Conservation (phyloP, 306 rosid species). For the Glycine soja region DNA sequence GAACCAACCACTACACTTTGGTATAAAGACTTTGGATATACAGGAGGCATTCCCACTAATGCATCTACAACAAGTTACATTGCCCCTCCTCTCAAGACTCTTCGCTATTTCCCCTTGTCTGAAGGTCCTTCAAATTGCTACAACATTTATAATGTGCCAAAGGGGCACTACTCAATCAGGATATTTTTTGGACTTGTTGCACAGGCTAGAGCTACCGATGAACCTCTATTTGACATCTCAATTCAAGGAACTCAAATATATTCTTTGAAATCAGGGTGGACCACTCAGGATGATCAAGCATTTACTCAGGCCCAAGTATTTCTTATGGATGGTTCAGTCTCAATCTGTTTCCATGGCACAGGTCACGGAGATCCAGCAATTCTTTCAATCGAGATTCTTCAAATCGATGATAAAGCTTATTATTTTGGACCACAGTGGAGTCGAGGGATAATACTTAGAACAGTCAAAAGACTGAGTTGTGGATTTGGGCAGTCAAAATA, state of each 20-base stretch:
- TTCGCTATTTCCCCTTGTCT: conserved; percentile 83
- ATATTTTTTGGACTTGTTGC: conserved; percentile 76
- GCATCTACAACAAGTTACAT: conserved; percentile 71
- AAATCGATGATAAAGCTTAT: conserved; percentile 76
- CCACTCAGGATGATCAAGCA: conserved; percentile 69
- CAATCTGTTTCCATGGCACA: conserved; percentile 92
- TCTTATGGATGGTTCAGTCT: conserved; percentile 73
- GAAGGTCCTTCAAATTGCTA: conserved; percentile 95
- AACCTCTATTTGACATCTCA: conserved; percentile 88
- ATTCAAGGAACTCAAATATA: conserved; percentile 82
- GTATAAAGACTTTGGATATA: conserved; percentile 89
- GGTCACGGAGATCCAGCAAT: conserved; percentile 99
- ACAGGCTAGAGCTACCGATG: conserved; percentile 59
- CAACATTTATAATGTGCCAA: conserved; percentile 70
- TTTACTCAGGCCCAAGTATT: conserved; percentile 78
- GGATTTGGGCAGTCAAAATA: conserved; percentile 80
- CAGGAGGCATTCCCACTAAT: conserved; percentile 89
- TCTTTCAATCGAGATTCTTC: conserved; percentile 94
- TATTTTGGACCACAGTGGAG: conserved; percentile 62
- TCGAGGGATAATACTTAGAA: conserved; percentile 71
- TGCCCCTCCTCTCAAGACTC: conserved; percentile 76
- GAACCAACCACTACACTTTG: conserved; percentile 76
- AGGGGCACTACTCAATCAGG: conserved; percentile 86
- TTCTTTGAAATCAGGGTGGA: conserved; percentile 94
- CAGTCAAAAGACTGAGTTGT: conserved; percentile 81